Evolutionary conservation across 306 rosid genomes (phyloP).

Genomic region (Cucurbita ficifolia): DNA sequence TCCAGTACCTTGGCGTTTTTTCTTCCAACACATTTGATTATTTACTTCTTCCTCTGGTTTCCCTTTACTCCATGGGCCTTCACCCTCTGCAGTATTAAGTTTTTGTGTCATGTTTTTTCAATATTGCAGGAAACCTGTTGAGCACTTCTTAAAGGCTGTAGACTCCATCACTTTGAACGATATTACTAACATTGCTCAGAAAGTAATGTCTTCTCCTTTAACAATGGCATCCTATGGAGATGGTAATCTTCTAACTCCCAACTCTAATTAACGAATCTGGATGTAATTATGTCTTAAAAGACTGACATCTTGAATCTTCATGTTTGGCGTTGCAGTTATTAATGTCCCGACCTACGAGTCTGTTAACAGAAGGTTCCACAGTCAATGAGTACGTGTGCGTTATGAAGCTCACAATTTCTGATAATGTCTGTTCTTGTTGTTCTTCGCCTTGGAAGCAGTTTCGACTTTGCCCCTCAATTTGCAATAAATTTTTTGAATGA

Average conservation of each 20-base stretch:
- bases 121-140: slow-evolving; percentile 72
- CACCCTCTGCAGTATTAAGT: neutral
- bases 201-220: slow-evolving; percentile 79
- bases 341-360: slow-evolving; percentile 74
- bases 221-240: slow-evolving; percentile 91
- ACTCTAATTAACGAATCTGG: neutral
- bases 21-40: neutral
- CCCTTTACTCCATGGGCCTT: neutral
- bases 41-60: neutral
- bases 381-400: slow-evolving; percentile 31
- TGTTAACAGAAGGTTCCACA: slow-evolving; percentile 48
- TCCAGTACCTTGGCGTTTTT: neutral
- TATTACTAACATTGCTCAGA: slow-evolving; percentile 40
- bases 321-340: slow-evolving; percentile 36
- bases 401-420: neutral
- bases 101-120: neutral
- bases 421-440: neutral
- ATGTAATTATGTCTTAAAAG: neutral
- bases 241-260: slow-evolving; percentile 28
- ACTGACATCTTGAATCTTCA: neutral
- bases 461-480: neutral
- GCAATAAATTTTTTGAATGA: neutral
- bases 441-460: slow-evolving; percentile 1
- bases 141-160: slow-evolving; percentile 65
- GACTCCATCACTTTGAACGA: slow-evolving; percentile 66